Percentiles rank a stretch among this genome's conserved stretches.
phyloP scores from a whole-genome alignment of 2,329 filamentous ascomycete species.

The Exophiala alcalophila region DNA sequence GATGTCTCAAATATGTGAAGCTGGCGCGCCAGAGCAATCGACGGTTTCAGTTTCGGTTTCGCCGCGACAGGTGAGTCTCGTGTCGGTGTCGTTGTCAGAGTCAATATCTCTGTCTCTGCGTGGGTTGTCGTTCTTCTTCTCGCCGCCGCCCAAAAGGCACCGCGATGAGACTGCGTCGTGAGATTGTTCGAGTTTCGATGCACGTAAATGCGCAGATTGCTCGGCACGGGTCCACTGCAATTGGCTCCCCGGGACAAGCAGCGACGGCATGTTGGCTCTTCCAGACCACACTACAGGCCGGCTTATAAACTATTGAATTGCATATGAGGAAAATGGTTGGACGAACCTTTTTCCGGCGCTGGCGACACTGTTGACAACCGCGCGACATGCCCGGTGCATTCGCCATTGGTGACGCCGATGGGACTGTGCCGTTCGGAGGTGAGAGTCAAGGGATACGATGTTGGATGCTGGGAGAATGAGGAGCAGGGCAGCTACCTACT shows the following conservation, averaged over 20 bases:
- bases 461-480: too few species aligned
- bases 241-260: slow-evolving; percentile 3
- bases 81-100: background rate
- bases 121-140: background rate
- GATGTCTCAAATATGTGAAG: background rate
- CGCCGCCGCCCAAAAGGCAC: slow-evolving; percentile 4
- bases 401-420: slow-evolving; percentile 2
- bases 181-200: slow-evolving; percentile 3
- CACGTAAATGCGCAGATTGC: slow-evolving; percentile 1
- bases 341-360: slow-evolving; percentile 3
- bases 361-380: slow-evolving; percentile 6
- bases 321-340: too few species aligned
- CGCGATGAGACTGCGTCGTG: slow-evolving; percentile 1
- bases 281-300: slow-evolving; percentile 3
- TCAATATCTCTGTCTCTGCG: background rate
- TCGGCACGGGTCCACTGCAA: slow-evolving; percentile 8
- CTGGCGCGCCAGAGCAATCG: background rate
- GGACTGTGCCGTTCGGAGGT: too few species aligned
- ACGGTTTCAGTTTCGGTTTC: too few species aligned
- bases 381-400: slow-evolving; percentile 5
- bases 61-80: background rate
- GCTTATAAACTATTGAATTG: too few species aligned
- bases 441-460: too few species aligned
- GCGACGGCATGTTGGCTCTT: slow-evolving; percentile 1
- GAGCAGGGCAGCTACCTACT: too few species aligned